A percentile compares a stretch with the other conserved stretches of the same genome.
Conservation (phyloP, 1,284 basidiomycete genomes). For the Trametes pubescens region DNA sequence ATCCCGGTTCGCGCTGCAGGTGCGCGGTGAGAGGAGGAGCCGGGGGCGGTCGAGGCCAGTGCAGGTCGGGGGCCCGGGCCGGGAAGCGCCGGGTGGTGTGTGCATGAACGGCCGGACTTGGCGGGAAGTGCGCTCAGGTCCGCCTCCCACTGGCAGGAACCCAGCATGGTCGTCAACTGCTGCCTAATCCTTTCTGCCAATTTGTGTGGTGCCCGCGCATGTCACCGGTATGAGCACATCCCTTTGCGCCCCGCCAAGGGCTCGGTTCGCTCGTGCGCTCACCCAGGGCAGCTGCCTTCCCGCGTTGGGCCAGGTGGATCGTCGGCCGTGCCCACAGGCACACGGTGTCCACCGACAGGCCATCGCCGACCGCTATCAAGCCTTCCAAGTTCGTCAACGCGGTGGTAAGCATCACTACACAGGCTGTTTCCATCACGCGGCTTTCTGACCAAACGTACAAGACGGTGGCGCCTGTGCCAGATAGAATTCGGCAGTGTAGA, state of each 20-base stretch:
- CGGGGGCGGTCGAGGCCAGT: background rate
- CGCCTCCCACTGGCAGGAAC: background rate
- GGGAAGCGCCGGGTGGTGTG: background rate
- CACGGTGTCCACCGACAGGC: background rate
- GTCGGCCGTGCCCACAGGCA: constrained; percentile 3
- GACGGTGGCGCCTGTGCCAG: constrained; percentile 16
- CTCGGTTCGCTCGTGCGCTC: constrained; percentile 1
- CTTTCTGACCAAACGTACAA: constrained; percentile 15
- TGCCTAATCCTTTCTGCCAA: constrained; percentile 30
- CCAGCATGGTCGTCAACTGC: constrained; percentile 18
- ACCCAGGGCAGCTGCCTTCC: background rate
- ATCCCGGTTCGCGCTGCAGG: constrained; percentile 2
- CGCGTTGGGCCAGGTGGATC: background rate
- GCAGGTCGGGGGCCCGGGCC: background rate
- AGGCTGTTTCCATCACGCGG: background rate
- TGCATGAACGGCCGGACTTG: background rate
- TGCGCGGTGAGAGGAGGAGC: background rate
- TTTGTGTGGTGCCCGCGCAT: constrained; percentile 28
- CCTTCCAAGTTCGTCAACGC: background rate
- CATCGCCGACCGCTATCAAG: constrained; percentile 4
- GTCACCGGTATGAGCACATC: constrained; percentile 11
- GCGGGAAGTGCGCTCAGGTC: background rate
- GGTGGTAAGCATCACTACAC: constrained; percentile 11
- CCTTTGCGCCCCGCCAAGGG: background rate
- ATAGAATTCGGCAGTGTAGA: constrained; percentile 14